Evolutionary conservation across 257 asterid genomes (phyloP), one percentile per base, ranked within the genome.

Genomic region (Solanum sparsipilum): DNA sequence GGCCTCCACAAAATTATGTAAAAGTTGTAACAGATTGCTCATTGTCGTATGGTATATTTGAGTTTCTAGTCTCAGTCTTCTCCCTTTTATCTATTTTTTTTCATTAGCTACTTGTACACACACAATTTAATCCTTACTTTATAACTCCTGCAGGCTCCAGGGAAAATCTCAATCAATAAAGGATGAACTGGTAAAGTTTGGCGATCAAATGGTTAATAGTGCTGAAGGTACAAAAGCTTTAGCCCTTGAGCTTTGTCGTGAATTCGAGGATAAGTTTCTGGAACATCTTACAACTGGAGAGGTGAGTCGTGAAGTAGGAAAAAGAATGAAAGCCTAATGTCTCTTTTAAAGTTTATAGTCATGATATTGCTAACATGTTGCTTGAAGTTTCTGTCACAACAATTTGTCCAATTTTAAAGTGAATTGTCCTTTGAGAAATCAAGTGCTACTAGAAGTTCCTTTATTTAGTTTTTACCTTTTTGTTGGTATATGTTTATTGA

Each of bases 241-340:
- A 90, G 99, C 99, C 63, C 90, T 97, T 93, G 99, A 97, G 91
- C 99, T 96, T 83, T 97, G 99, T 93, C 98, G 99, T 82, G 99
- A 97, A 91, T 97, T 96, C 85, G 99, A 97, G 94, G 99, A 97
- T 89, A 96, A 94, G 92, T 97, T 97, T 93, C 99, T 97, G 90
- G 98, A 93, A 93, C 99, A 97, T 88, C 95, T 97, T 86, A 93
- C 92, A 25, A 93, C 97, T 16, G 99, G 99, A 88, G 99, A 95
- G 96, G 98, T 94, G 92, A 93, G 94, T 38, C 23, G 25, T 58
- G 86, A 20, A 82, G 70, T 48, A 29, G 70, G 86, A 82, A 48
- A 82, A 52, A 82, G 86, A 46, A 29, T 81, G 70, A 82, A 46
- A 82, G 31, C 70, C 23, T 29, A 82, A 29, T 10, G 70, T 18